Percentiles rank a stretch among this genome's conserved stretches.
Conservation (phyloP, 2,329 filamentous ascomycete species). For the Phoma sp. region DNA sequence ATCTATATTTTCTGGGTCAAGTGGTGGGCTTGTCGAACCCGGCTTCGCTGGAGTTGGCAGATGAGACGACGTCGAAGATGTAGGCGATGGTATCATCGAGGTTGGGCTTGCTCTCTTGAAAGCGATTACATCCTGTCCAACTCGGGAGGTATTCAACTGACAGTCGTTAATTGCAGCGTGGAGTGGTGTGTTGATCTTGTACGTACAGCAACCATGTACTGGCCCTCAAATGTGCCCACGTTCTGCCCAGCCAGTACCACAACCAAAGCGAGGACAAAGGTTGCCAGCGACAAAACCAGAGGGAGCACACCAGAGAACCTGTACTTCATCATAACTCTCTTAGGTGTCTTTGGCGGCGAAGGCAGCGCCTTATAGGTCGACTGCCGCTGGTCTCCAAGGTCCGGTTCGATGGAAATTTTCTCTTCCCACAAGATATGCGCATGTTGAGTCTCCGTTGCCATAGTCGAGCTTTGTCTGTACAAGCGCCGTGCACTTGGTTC, state of each 20-base stretch:
- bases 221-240: slow-evolving; percentile 16
- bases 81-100: neutral
- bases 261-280: slow-evolving; percentile 26
- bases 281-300: slow-evolving; percentile 17
- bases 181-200: neutral
- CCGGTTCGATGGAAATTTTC: slow-evolving; percentile 25
- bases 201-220: slow-evolving; percentile 31
- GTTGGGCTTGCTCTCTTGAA: slow-evolving; percentile 21
- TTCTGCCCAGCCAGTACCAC: slow-evolving; percentile 26
- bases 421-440: slow-evolving; percentile 13
- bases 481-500: neutral
- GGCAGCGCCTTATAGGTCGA: slow-evolving; percentile 30
- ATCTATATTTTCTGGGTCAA: slow-evolving; percentile 17
- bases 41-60: slow-evolving; percentile 15
- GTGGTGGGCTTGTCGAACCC: slow-evolving; percentile 18
- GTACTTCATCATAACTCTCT: slow-evolving; percentile 27
- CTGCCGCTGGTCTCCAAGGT: slow-evolving; percentile 29
- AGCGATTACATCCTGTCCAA: slow-evolving; percentile 24
- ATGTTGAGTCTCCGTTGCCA: neutral
- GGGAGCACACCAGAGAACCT: slow-evolving; percentile 28
- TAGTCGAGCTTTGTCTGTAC: neutral
- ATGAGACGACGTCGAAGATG: slow-evolving; percentile 4
- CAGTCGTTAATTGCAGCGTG: neutral
- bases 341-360: slow-evolving; percentile 25
- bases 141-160: slow-evolving; percentile 26